phyloP scores from a whole-genome alignment of 2,329 filamentous ascomycete genomes.

The Tolypocladium ophioglossoides region DNA sequence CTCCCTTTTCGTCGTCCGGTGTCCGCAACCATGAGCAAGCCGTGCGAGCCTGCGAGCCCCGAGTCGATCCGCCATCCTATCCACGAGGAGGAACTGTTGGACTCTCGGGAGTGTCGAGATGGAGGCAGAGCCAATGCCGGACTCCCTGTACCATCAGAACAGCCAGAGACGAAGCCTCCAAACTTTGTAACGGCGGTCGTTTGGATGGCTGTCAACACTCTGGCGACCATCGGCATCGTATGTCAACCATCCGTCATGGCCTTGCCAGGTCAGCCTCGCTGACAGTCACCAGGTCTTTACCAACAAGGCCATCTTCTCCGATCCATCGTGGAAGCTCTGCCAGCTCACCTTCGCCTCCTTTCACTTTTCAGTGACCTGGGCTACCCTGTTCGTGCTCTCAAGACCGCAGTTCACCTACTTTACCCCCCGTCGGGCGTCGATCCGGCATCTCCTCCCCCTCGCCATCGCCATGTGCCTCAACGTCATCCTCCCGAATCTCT shows the following conservation, averaged over 20 bases:
- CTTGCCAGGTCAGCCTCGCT: not conserved
- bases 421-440: conserved; percentile 40
- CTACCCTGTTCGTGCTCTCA: conserved; percentile 52
- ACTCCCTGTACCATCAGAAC: not conserved
- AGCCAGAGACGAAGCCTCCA: not conserved
- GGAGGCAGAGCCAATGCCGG: not conserved
- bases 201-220: conserved; percentile 52
- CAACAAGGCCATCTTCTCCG: conserved; percentile 60
- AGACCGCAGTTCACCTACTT: conserved; percentile 49
- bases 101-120: not conserved
- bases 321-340: conserved; percentile 47
- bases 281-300: conserved; percentile 43
- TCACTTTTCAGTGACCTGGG: conserved; percentile 56
- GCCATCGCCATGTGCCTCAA: conserved; percentile 58
- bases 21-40: not conserved
- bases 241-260: conserved; percentile 11
- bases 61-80: not conserved
- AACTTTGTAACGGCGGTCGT: conserved; percentile 9
- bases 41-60: not conserved
- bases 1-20: too few relatives aligned
- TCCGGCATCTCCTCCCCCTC: conserved; percentile 51
- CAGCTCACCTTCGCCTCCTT: conserved; percentile 59
- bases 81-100: not conserved
- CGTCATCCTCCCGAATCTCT: conserved; percentile 59
- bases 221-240: conserved; percentile 55